Evolutionary conservation across 2,329 filamentous ascomycete genomes (phyloP).

Genomic region (Phoma sp.): DNA sequence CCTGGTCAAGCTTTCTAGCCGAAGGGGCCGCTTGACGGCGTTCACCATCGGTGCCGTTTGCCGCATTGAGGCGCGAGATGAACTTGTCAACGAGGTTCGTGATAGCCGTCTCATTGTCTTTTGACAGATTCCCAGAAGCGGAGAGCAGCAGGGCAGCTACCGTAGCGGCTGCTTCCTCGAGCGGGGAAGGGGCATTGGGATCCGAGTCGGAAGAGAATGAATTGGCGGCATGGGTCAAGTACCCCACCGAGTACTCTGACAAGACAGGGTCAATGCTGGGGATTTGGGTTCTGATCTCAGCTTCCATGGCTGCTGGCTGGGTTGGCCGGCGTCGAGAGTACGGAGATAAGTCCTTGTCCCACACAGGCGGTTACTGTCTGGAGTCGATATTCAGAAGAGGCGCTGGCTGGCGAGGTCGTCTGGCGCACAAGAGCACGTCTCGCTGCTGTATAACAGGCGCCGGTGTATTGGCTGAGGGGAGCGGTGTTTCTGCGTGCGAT

Average conservation of each 20-base stretch:
- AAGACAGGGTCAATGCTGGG: conserved; percentile 88
- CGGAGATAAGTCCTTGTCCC: conserved; percentile 25
- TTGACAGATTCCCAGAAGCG: conserved; percentile 82
- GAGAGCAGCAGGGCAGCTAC: conserved; percentile 91
- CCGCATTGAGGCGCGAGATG: conserved; percentile 78
- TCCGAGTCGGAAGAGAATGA: conserved; percentile 78
- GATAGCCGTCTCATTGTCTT: conserved; percentile 77
- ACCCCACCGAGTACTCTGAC: conserved; percentile 92
- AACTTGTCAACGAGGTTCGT: conserved; percentile 87
- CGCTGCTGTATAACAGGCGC: conserved; percentile 13
- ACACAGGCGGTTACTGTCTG: conserved; percentile 21
- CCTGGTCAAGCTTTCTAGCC: conserved; percentile 87
- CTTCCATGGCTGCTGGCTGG: conserved; percentile 69
- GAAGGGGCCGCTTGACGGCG: conserved; percentile 73
- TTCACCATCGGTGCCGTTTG: conserved; percentile 72
- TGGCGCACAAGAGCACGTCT: conserved; percentile 22
- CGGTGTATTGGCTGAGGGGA: conserved; percentile 25
- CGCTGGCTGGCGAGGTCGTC: conserved; percentile 29
- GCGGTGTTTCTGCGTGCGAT: conserved; percentile 25
- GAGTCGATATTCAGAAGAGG: conserved; percentile 23
- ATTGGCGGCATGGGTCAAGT: conserved; percentile 90
- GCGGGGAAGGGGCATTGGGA: conserved; percentile 70
- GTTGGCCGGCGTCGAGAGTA: conserved; percentile 23
- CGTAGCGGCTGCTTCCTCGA: conserved; percentile 81
- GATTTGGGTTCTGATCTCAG: conserved; percentile 82